Base-by-base conservation (phyloP, 805 yeast species). In the Saitoella complicata region DNA sequence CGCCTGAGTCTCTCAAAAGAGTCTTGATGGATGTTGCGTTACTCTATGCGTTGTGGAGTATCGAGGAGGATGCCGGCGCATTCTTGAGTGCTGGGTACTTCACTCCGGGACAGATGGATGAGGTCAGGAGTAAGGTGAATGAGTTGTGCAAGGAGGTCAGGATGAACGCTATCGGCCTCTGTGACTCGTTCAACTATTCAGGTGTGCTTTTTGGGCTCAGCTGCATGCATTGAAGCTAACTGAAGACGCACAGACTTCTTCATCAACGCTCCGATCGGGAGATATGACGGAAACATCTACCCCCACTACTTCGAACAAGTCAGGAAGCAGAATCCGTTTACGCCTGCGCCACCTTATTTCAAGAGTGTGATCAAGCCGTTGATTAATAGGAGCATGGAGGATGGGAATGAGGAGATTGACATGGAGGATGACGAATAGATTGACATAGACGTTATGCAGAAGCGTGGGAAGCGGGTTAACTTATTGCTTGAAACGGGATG, bases 261-360 rank as follows among this genome's bases (percentile, higher is more conserved):
- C 65, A 70, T 86, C 57, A 82, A 85, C 60, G 76, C 95, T 0
- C 78, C 91, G 4, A 71, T 86, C 46, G 96, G 95, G 40, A 70
- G 68, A 46, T 78, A 71, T 62, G 76, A 81, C 54, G 95, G 95
- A 47, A 78, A 86, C 59, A 77, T 83, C 46, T 86, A 85, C 65
- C 76, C 77, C 57, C 76, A 81, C 60, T 85, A 85, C 65, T 79
- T 78, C 57, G 63, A 57, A 30, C 65, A 67, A 45, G 79, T 78
- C 47, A 74, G 73, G 55, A 75, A 76, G 46, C 74, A 77, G 11
- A 57, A 65, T 42, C 57, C 62, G 32, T 42, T 51, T 32, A 59
- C 60, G 9, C 66, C 73, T 49, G 75, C 78, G 55, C 80, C 88
- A 9, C 73, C 76, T n/a, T 78, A 78, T 58, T 65, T 72, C 32